phyloP scores from a whole-genome alignment of 768 basidiomycete species.

The Leccinum sublutescens region DNA sequence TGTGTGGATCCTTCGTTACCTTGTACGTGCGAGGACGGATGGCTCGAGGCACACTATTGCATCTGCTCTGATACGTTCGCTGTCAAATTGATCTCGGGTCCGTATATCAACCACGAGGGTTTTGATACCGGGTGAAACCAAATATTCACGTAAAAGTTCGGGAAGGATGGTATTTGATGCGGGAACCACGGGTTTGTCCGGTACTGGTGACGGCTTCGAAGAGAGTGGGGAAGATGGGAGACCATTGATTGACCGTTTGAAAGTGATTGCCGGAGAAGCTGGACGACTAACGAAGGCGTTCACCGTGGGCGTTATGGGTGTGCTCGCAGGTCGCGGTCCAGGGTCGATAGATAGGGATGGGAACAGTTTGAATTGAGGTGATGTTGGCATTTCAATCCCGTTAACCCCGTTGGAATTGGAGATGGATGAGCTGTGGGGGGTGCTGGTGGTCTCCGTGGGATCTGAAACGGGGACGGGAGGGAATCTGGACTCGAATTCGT shows the following conservation, averaged over 20 bases:
- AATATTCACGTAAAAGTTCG: conserved; percentile 56
- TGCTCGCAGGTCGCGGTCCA: conserved; percentile 64
- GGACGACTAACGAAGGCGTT: conserved; percentile 63
- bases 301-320: conserved; percentile 58
- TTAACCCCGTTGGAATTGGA: conserved; percentile 33
- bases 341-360: conserved; percentile 45
- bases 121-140: conserved; percentile 46
- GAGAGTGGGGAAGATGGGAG: conserved; percentile 34
- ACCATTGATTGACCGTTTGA: conserved; percentile 42
- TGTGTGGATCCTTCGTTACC: conserved; percentile 43
- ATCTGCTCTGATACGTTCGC: conserved; percentile 64
- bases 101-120: conserved; percentile 83
- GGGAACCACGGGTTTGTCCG: conserved; percentile 49
- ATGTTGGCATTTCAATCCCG: conserved; percentile 31
- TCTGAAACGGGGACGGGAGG: conserved; percentile 48
- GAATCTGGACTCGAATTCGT: conserved; percentile 51
- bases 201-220: conserved; percentile 29
- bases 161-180: conserved; percentile 60
- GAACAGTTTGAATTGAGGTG: conserved; percentile 35
- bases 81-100: conserved; percentile 72
- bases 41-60: conserved; percentile 87
- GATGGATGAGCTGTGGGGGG: conserved; percentile 11
- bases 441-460: conserved; percentile 34
- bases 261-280: conserved; percentile 50
- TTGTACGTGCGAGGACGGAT: conserved; percentile 61